Conservation (phyloP, 2,329 filamentous ascomycete genomes). For the Pestalotiopsis sp. region DNA sequence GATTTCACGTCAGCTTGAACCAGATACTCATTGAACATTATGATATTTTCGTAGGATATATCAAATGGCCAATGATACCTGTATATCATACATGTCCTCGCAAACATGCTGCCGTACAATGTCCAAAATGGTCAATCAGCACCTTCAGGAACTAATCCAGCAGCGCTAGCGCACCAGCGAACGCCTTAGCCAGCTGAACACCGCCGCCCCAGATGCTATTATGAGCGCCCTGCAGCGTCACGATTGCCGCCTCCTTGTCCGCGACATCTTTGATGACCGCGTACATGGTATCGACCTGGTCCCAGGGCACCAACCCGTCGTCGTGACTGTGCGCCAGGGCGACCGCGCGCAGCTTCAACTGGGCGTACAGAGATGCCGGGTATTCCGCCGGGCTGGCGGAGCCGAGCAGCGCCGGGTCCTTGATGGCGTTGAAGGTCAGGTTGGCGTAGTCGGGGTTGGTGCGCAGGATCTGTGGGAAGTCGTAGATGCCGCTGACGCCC, state of each 20-base stretch:
- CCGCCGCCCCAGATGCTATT: slow-evolving; percentile 9
- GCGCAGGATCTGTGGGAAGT: slow-evolving; percentile 1
- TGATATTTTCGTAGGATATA: no score
- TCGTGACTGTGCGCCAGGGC: slow-evolving; percentile 8
- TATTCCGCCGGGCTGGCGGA: slow-evolving; percentile 6
- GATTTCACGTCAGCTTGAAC: neutral
- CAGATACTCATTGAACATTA: no score
- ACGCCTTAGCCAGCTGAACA: slow-evolving; percentile 6
- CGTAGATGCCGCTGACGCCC: slow-evolving; percentile 10
- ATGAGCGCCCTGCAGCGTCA: neutral
- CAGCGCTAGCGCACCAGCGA: neutral
- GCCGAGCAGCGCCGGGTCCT: neutral
- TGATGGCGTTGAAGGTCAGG: slow-evolving; percentile 5
- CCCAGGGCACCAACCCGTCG: slow-evolving; percentile 7
- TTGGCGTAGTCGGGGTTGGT: slow-evolving; percentile 8
- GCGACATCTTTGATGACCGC: neutral
- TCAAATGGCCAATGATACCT: no score
- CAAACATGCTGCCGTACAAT: no score
- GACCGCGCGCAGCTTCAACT: neutral
- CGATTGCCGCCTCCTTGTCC: neutral
- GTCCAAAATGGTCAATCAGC: no score
- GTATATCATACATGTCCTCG: no score
- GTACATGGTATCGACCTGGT: slow-evolving; percentile 6
- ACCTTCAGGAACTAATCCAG: neutral
- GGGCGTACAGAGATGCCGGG: neutral